Evolutionary conservation across 257 asterid species (phyloP), one percentile per base, ranked within the genome.

Genomic region (Lavandula angustifolia): DNA sequence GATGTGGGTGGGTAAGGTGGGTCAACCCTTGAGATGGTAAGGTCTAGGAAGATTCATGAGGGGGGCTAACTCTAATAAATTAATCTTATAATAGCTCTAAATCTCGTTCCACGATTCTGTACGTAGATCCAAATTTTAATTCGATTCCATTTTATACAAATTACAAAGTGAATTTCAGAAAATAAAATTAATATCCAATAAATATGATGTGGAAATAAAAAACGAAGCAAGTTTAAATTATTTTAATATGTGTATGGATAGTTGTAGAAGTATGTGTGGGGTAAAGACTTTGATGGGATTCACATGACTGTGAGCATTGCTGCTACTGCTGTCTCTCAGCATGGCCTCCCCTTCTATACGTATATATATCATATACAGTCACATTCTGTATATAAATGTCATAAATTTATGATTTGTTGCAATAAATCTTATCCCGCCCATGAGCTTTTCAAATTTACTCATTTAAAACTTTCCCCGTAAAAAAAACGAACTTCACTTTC

Each of bases 11-110:
- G 73, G 75, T 51, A 55, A 54, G 66, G 87, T 81, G 90, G 92
- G 95, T 84, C 92, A 82, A 86, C 90, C 64, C 83, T 51, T 57
- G 54, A 62, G 75, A 50, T 49, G 73, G 88, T 63, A 71, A 82
- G 79, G 77, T 71, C 76, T 68, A 78, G 94, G 96, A 83, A 84
- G 94, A 80, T 84, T 89, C 89, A 80, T 80, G 60, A 38, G 70
- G 70, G 40, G 50, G 52, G 16, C 13, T 4, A 6, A 41, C 31
- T 46, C 53, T 43, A 60, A 22, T 22, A 22, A 22, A 22, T 22
- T 22, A 22, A 22, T 22, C 27, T 22, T 22, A 22, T 22, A 22
- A 22, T 22, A 22, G 27, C 1, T 22, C 27, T 22, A 22, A 22
- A 22, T 22, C 27, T 22, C 27, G 27, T 22, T 22, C 27, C 27